Percentiles rank a stretch among this genome's conserved stretches.
Evolutionary conservation across 148 eudicot genomes (phyloP).

Genomic region (Camellia japonica): DNA sequence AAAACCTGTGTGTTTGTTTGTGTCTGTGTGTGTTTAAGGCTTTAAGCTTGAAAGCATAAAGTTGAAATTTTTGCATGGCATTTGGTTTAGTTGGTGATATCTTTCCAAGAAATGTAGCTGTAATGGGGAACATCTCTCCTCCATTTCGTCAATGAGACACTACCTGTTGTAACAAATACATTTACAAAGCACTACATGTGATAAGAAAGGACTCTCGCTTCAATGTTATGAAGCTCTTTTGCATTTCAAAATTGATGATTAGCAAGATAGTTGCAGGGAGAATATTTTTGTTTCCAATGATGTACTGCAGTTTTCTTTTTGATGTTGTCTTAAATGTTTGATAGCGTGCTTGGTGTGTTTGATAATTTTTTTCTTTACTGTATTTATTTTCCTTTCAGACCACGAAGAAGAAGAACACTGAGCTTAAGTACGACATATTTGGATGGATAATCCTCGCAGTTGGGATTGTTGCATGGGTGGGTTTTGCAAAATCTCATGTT

Average conservation of each 20-base stretch:
- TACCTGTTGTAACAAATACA: not conserved
- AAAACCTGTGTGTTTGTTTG: not conserved
- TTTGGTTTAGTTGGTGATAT: slow-evolving; percentile 2
- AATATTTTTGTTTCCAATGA: not conserved
- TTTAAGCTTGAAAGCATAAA: not conserved
- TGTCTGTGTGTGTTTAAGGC: not conserved
- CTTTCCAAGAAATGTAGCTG: slow-evolving; percentile 1
- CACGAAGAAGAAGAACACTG: slow-evolving; percentile 39
- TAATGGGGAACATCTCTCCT: not conserved
- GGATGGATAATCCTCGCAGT: slow-evolving; percentile 71
- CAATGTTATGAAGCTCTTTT: not conserved
- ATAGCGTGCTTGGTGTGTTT: not conserved
- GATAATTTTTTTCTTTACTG: not conserved
- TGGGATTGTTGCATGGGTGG: slow-evolving; percentile 72
- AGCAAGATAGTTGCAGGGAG: not conserved
- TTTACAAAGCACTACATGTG: not conserved
- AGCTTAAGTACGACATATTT: slow-evolving; percentile 49
- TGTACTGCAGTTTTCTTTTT: not conserved
- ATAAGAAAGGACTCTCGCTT: not conserved
- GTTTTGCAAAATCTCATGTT: slow-evolving; percentile 63
- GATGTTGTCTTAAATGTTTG: too few relatives aligned
- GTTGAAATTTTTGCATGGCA: not conserved
- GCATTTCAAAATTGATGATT: not conserved
- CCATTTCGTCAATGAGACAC: not conserved
- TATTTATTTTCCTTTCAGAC: slow-evolving; percentile 19